These are phyloP conservation scores for Fusarium setosum DNA, from an alignment of 2,329 filamentous ascomycete genomes.

Conservation along the genomic window DNA sequence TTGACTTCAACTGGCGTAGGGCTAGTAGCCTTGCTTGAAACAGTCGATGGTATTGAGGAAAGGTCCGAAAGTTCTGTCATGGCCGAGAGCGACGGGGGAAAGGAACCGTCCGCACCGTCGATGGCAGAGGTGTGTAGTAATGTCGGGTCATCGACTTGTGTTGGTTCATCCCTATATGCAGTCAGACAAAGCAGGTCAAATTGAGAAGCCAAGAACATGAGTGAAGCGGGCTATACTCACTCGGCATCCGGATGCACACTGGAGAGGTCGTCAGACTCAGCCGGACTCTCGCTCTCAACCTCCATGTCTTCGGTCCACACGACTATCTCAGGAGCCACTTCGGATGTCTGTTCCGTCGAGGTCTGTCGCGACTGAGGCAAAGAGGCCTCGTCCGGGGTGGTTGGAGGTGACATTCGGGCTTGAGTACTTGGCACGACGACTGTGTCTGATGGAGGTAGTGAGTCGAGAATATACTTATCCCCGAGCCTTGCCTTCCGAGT, in stretches of 20 bases:
- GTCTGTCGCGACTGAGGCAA: constrained; percentile 47
- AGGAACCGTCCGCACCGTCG: constrained; percentile 51
- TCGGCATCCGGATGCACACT: constrained; percentile 35
- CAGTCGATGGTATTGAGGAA: constrained; percentile 64
- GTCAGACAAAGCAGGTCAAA: constrained; percentile 16
- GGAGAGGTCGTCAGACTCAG: constrained; percentile 39
- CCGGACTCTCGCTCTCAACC: constrained; percentile 29
- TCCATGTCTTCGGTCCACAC: constrained; percentile 58
- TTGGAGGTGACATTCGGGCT: constrained; percentile 45
- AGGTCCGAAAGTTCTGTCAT: constrained; percentile 67
- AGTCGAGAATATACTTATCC: constrained; percentile 37
- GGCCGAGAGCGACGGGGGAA: constrained; percentile 66
- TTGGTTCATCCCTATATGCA: constrained; percentile 33
- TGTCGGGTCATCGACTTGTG: constrained; percentile 28
- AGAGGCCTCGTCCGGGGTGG: constrained; percentile 37
- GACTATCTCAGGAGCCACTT: constrained; percentile 56
- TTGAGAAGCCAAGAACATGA: constrained; percentile 1
- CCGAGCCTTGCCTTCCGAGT: constrained; percentile 38
- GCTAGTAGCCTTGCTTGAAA: constrained; percentile 73
- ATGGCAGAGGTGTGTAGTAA: constrained; percentile 26
- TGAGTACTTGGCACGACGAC: constrained; percentile 38
- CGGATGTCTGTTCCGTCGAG: constrained; percentile 47
- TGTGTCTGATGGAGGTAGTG: constrained; percentile 40
- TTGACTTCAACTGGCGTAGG: constrained; percentile 66
- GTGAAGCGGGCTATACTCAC: constrained; percentile 39